Evolutionary conservation across 352 stramenopile species (phyloP), one percentile per base, ranked within the genome.

Genomic region (Globisporangium spiculum): DNA sequence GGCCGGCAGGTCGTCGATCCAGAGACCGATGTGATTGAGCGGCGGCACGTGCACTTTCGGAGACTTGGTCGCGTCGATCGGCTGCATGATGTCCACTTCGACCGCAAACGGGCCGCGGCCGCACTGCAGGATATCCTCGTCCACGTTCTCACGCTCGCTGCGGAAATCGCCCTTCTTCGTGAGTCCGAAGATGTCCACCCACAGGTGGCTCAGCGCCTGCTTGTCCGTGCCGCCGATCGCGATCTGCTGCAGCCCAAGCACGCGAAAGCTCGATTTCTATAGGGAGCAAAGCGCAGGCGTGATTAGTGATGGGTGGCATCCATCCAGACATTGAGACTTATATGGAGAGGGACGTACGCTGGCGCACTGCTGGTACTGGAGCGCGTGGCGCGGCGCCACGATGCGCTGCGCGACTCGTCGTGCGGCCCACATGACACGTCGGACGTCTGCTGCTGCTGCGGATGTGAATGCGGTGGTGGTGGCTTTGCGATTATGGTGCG

Each of bases 11-110:
- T 99, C 86, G 75, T 99, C 96, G 56, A 99, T 90, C 98, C 97
- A 99, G 18, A 99, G 77, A 20, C 98, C 97, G 72, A 99, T 97
- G 78, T 99, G 98, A 85, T 99, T 99, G 57, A 99, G 84, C 22
- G 96, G 80, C 18, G 97, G 98, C 38, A 97, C 74, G 79, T 99
- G 96, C 44, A 99, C 88, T 72, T 97, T 98, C 44, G 94, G 92
- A 63, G 81, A 83, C 74, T 98, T 98, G 66, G 85, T 77, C 10
- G 81, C 69, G 87, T 99, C 94, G 26, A 99, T 86, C 6, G 97
- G 97, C 76, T 98, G 94, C 98, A 99, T 99, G 69, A 99, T 88
- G 81, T 99, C 98, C 22, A 99, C 82, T 77, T 99, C 98, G 1
- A 99, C 97, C 2, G 88, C 84, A 67, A 96, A 96, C 20, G 96